Conservation (phyloP, 2,329 filamentous ascomycete genomes). For the Colletotrichum horii region DNA sequence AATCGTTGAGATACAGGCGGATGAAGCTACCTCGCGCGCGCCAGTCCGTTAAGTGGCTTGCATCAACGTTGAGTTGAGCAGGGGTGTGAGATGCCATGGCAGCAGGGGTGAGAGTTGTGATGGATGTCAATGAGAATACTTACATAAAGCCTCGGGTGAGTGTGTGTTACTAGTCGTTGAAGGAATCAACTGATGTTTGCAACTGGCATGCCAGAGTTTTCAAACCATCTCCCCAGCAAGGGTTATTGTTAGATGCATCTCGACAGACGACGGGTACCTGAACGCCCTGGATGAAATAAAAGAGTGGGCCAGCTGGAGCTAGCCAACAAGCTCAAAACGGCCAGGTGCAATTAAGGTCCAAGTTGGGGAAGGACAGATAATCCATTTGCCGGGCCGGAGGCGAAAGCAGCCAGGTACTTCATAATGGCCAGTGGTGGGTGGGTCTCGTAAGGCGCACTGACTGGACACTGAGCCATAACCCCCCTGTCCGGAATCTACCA, state of each 20-base stretch:
- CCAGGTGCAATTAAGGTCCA: neutral
- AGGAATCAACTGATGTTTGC: neutral
- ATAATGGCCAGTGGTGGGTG: neutral
- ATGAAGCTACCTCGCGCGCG: neutral
- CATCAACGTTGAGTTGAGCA: neutral
- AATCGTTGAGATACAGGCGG: neutral
- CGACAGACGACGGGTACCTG: neutral
- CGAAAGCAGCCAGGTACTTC: neutral
- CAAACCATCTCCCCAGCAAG: neutral
- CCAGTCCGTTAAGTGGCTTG: neutral
- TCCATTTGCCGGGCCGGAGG: constrained; percentile 18
- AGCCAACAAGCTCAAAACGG: constrained; percentile 5
- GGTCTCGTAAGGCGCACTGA: constrained; percentile 1
- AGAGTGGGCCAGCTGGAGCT: neutral
- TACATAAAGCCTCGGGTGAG: neutral
- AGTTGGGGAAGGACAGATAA: constrained; percentile 23
- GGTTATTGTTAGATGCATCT: neutral
- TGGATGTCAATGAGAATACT: neutral
- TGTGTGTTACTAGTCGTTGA: neutral
- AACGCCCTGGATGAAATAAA: neutral
- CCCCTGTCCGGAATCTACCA: constrained; percentile 23
- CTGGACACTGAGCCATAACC: constrained; percentile 3
- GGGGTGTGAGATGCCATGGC: neutral
- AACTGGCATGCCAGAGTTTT: neutral
- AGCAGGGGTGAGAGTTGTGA: neutral